A percentile compares a stretch with the other conserved stretches of the same genome.
Conservation (phyloP, 2,329 filamentous ascomycete species). For the Colletotrichum horii region DNA sequence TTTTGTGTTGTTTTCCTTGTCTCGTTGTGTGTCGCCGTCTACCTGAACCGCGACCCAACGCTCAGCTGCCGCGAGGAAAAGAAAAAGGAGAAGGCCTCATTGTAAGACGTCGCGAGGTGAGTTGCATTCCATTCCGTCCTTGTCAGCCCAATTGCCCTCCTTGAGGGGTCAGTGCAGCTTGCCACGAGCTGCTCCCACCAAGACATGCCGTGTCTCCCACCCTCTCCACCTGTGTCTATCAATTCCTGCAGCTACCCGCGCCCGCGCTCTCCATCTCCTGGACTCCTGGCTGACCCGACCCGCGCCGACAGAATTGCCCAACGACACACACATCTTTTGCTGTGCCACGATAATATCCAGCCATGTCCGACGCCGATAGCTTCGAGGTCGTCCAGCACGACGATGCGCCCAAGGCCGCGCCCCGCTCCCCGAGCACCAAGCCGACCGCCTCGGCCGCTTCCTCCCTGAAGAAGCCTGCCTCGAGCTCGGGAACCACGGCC, state of each 20-base stretch:
- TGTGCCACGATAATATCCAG: slow-evolving; percentile 20
- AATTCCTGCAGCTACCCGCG: slow-evolving; percentile 12
- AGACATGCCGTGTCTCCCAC: not conserved
- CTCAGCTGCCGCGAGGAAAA: not conserved
- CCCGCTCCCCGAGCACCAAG: slow-evolving; percentile 37
- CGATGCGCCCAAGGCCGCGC: slow-evolving; percentile 37
- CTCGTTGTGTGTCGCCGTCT: not conserved
- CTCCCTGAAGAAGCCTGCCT: slow-evolving; percentile 38
- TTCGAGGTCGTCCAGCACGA: slow-evolving; percentile 50
- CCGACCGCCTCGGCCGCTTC: slow-evolving; percentile 31
- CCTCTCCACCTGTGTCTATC: not conserved
- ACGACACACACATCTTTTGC: not conserved
- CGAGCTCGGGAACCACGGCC: slow-evolving; percentile 30
- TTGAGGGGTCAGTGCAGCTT: slow-evolving; percentile 1
- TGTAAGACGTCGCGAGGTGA: slow-evolving; percentile 14
- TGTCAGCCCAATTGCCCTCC: not conserved
- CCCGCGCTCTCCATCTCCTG: not conserved
- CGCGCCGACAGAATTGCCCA: not conserved
- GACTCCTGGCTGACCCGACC: slow-evolving; percentile 3
- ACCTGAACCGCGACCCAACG: not conserved
- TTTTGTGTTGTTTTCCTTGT: not conserved
- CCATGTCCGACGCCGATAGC: slow-evolving; percentile 54
- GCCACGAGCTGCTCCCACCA: not conserved
- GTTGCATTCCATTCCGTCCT: not conserved
- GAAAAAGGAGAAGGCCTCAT: not conserved